Conservation (phyloP, 331 rosid species). For the Prunus yedoensis region DNA sequence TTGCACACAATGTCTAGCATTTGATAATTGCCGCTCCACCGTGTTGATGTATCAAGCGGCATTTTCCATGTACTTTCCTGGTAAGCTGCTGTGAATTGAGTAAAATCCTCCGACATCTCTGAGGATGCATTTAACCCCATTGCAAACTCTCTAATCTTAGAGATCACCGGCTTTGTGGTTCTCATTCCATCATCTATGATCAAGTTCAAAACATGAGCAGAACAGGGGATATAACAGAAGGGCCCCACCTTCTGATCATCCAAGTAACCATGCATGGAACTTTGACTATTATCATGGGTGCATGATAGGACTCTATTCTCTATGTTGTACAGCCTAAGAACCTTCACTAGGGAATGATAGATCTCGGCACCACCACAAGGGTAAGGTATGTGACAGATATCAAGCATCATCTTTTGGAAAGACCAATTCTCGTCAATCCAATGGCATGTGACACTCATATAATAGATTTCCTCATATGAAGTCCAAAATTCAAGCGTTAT, state of each 20-base stretch:
- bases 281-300: constrained; percentile 82
- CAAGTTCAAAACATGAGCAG: constrained; percentile 78
- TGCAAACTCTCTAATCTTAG: constrained; percentile 80
- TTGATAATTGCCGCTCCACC: constrained; percentile 96
- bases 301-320: constrained; percentile 83
- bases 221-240: constrained; percentile 88
- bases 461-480: constrained; percentile 76
- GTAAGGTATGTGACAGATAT: constrained; percentile 72
- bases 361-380: constrained; percentile 80
- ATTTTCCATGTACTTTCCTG: constrained; percentile 90
- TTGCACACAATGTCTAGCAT: constrained; percentile 85
- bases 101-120: constrained; percentile 70
- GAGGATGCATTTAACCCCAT: constrained; percentile 68
- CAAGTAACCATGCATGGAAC: constrained; percentile 51
- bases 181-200: constrained; percentile 89
- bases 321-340: constrained; percentile 75
- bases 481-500: constrained; percentile 90
- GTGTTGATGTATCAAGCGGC: constrained; percentile 84
- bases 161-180: constrained; percentile 51
- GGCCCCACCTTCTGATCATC: constrained; percentile 79
- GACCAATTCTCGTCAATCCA: constrained; percentile 93
- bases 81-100: constrained; percentile 62
- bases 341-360: constrained; percentile 59
- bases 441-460: constrained; percentile 86
- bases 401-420: constrained; percentile 82